These are phyloP conservation scores for Paraphaeosphaeria minitans DNA, from an alignment of 2,329 filamentous ascomycete genomes.

Conservation along the genomic window DNA sequence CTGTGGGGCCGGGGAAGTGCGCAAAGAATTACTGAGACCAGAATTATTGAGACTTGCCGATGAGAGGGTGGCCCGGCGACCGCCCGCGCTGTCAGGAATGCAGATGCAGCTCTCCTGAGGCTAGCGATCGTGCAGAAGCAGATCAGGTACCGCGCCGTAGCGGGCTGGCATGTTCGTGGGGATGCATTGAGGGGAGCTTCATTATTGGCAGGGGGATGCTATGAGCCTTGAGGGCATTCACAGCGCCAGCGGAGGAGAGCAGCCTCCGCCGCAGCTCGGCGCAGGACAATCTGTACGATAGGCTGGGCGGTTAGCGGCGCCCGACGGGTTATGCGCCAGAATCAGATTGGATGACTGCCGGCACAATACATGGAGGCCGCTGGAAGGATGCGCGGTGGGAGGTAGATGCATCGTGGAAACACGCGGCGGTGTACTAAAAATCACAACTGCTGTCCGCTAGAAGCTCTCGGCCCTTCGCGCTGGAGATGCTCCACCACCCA, in stretches of 20 bases:
- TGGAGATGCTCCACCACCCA: conserved; percentile 20
- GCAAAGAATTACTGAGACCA: conserved; percentile 34
- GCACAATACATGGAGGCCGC: conserved; percentile 34
- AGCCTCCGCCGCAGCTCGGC: conserved; percentile 27
- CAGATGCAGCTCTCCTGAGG: conserved; percentile 35
- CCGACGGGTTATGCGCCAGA: conserved; percentile 21
- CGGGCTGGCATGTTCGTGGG: conserved; percentile 36
- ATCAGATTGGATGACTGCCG: conserved; percentile 35
- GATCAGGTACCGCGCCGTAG: conserved; percentile 42
- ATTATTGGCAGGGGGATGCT: conserved; percentile 42
- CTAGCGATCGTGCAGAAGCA: conserved; percentile 26
- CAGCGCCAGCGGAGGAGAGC: conserved; percentile 28
- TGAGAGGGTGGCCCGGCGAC: conserved; percentile 36
- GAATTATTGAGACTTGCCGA: conserved; percentile 40
- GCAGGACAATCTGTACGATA: conserved; percentile 24
- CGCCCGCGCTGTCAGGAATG: conserved; percentile 36
- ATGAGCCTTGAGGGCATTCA: conserved; percentile 31
- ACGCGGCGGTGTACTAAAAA: conserved; percentile 11
- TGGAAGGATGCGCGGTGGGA: conserved; percentile 27
- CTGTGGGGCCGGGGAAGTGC: conserved; percentile 38
- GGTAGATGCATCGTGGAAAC: conserved; percentile 17
- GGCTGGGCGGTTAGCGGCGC: conserved; percentile 25
- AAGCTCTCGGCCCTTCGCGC: conserved; percentile 13
- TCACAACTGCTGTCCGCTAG: conserved; percentile 25
- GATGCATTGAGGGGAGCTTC: conserved; percentile 35